Conservation (phyloP, 129 eudicot species). For the Heracleum sosnowskyi region DNA sequence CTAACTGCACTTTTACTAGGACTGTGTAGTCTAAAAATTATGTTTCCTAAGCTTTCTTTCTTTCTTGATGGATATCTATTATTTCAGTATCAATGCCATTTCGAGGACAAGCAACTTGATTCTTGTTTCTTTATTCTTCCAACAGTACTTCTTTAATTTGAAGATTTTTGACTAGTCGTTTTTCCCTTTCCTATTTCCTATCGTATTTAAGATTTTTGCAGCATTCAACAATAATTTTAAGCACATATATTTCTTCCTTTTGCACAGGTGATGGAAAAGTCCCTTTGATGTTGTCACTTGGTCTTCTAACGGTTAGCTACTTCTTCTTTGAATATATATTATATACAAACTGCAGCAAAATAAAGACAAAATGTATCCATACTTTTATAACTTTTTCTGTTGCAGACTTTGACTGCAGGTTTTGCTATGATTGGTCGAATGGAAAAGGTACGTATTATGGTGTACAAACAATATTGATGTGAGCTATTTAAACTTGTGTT, state of each 20-base stretch:
- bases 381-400: conserved; percentile 11
- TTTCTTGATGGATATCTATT: neutral
- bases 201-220: neutral
- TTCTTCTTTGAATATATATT: no score
- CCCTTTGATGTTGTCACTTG: no score
- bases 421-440: conserved; percentile 97
- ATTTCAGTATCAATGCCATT: neutral
- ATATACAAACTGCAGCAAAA: no score
- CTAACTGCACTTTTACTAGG: conserved; percentile 2
- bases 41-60: neutral
- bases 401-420: conserved; percentile 83
- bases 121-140: neutral
- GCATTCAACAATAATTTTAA: conserved; percentile 9
- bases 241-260: no score
- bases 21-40: neutral
- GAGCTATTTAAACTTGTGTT: no score
- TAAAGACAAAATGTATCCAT: neutral
- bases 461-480: neutral
- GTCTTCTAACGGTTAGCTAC: no score
- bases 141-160: neutral
- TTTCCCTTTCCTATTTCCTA: neutral
- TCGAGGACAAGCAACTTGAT: neutral
- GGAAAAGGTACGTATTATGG: conserved; percentile 63
- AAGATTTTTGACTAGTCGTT: neutral
- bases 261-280: no score